phyloP scores from a whole-genome alignment of 495 filamentous ascomycete species.

The Penicilliopsis zonata region DNA sequence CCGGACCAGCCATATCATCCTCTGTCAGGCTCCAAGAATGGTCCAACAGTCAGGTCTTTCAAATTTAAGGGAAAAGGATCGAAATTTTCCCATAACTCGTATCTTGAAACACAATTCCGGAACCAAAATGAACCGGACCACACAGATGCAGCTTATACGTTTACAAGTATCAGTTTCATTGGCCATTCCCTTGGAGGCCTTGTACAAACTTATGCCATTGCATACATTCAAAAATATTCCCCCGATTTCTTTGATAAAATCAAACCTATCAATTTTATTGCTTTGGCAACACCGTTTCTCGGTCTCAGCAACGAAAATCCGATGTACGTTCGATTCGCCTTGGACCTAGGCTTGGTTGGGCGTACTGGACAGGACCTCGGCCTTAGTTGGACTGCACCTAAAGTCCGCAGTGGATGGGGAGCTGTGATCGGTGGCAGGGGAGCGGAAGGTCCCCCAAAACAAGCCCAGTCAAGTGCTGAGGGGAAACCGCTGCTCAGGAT shows the following conservation, averaged over 20 bases:
- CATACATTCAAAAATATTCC: slow-evolving; percentile 94
- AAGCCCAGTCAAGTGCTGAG: slow-evolving; percentile 55
- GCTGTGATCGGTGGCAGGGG: slow-evolving; percentile 71
- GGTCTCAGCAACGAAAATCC: slow-evolving; percentile 97
- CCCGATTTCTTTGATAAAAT: slow-evolving; percentile 83
- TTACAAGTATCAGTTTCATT: slow-evolving; percentile 93
- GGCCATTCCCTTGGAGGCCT: slow-evolving; percentile 88
- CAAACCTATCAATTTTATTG: slow-evolving; percentile 83
- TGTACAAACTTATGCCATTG: slow-evolving; percentile 89
- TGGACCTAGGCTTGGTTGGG: slow-evolving; percentile 92
- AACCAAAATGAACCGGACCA: slow-evolving; percentile 27
- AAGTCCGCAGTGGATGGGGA: slow-evolving; percentile 74
- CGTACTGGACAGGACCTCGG: slow-evolving; percentile 91
- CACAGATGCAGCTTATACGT: slow-evolving; percentile 68
- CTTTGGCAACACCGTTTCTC: slow-evolving; percentile 81
- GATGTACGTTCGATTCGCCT: slow-evolving; percentile 89
- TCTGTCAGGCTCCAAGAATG: slow-evolving; percentile 41
- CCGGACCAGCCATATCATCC: slow-evolving; percentile 82
- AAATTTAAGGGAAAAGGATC: slow-evolving; percentile 13
- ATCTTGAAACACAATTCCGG: slow-evolving; percentile 5
- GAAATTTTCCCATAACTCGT: slow-evolving; percentile 4
- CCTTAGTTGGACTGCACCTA: slow-evolving; percentile 85
- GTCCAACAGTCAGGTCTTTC: slow-evolving; percentile 21
- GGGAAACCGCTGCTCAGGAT: slow-evolving; percentile 87
- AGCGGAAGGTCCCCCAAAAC: slow-evolving; percentile 49